Evolutionary conservation across 192 early-diverging fungal species (phyloP).

Genomic region (Haplosporangium gracile): DNA sequence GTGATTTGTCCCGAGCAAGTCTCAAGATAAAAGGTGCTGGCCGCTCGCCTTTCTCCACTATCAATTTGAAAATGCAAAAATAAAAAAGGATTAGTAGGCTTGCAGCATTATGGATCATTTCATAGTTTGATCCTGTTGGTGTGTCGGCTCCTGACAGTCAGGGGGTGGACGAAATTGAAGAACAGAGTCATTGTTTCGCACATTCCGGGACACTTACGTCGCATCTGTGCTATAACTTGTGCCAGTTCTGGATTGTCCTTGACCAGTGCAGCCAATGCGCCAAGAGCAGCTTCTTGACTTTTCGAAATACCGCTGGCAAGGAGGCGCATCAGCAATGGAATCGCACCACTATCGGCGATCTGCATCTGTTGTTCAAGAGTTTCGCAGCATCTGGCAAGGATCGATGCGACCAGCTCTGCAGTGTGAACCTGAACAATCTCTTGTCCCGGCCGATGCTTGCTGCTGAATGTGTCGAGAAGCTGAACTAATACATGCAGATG

Average conservation of each 20-base stretch:
- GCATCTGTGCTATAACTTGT: constrained; percentile 62
- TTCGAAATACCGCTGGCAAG: constrained; percentile 69
- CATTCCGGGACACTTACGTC: constrained; percentile 48
- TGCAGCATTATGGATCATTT: not conserved
- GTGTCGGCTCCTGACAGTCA: not conserved
- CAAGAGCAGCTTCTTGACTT: constrained; percentile 84
- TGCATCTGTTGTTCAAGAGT: constrained; percentile 71
- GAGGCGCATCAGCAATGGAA: constrained; percentile 68
- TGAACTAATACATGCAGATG: constrained; percentile 61
- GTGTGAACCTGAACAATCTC: constrained; percentile 58
- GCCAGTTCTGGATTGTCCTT: constrained; percentile 71
- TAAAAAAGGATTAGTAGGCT: not conserved
- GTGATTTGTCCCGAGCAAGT: constrained; percentile 74
- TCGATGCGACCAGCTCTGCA: constrained; percentile 73
- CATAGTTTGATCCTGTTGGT: not conserved
- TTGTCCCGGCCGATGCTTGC: constrained; percentile 49
- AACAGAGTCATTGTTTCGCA: not conserved
- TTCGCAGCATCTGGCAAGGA: constrained; percentile 73
- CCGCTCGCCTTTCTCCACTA: constrained; percentile 58
- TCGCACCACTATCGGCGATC: constrained; percentile 67
- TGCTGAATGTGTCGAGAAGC: constrained; percentile 60
- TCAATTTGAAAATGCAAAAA: not conserved
- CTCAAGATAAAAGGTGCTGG: constrained; percentile 71
- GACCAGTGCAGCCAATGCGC: constrained; percentile 77
- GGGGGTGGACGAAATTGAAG: not conserved